Evolutionary conservation across 495 filamentous ascomycete species (phyloP), one percentile per base, ranked within the genome.

Genomic region (Neurospora sp.): DNA sequence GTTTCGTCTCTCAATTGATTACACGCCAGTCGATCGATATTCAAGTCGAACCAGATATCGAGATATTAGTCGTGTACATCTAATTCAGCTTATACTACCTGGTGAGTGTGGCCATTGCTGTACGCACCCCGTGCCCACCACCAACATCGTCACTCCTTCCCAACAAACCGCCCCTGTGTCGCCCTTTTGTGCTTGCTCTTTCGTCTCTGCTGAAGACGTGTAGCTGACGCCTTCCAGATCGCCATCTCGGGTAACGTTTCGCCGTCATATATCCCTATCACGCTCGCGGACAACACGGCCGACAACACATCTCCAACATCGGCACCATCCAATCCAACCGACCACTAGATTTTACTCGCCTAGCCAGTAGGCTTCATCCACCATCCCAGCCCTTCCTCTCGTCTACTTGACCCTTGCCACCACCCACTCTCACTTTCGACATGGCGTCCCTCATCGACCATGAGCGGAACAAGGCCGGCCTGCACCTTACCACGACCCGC

Each of bases 391-490:
- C 14, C 53, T 65, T 65, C 27, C 27, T 35, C 53, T 65, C 53
- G 53, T 65, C 53, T 65, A 65, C 53, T 65, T 65, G 53, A 65
- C 53, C 53, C 53, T 17, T 65, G 53, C 53, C 53, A 65, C 14
- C 53, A 4, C 53, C 53, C 53, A 65, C 53, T 35, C 53, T 3
- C 27, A 7, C 27, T 65, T 65, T 0, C 71, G 69, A 27, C 71
- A 83, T 81, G 79, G 75, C 79, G 9, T 80, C 78, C 69, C 38
- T 35, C 38, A 69, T 75, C 41, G 17, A 40, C 44, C 53, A 74
- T 4, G 76, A 80, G 48, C 79, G 76, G 71, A 70, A 73, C 69
- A 80, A 80, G 76, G 71, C 73, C n/a, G 76, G 76, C 39, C 71
- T 84, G 73, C 78, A 73, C 40, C 70, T 84, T 31, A 76, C 68